A percentile compares a stretch with the other conserved stretches of the same genome.
Evolutionary conservation across 1,284 basidiomycete species (phyloP).

Genomic region (Trametes versicolor): DNA sequence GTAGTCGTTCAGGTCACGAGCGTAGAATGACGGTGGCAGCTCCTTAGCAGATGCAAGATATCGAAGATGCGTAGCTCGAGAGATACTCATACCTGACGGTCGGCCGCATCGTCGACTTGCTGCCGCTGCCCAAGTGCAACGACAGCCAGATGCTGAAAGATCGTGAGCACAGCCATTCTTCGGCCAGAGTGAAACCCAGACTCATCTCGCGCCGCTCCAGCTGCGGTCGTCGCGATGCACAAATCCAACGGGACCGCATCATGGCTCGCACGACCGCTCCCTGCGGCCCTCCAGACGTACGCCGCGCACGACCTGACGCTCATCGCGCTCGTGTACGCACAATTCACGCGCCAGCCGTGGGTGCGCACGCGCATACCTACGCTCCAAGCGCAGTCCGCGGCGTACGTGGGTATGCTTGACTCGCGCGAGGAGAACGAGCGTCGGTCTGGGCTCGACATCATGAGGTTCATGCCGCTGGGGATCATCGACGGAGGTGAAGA

Average conservation of each 20-base stretch:
- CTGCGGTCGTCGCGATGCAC: constrained; percentile 51
- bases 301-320: constrained; percentile 54
- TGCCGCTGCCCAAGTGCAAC: constrained; percentile 2
- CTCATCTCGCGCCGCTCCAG: constrained; percentile 32
- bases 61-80: no score
- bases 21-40: no score
- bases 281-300: constrained; percentile 48
- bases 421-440: constrained; percentile 30
- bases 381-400: constrained; percentile 33
- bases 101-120: constrained; percentile 1
- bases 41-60: no score
- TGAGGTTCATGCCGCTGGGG: constrained; percentile 36
- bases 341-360: constrained; percentile 46
- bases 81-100: constrained; percentile 11
- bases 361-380: constrained; percentile 31
- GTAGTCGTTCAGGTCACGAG: no score
- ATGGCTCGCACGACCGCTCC: constrained; percentile 52
- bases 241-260: constrained; percentile 41
- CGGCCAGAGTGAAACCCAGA: no score
- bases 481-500: constrained; percentile 11
- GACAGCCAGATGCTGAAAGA: constrained; percentile 36
- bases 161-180: constrained; percentile 34
- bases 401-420: constrained; percentile 36
- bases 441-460: constrained; percentile 29
- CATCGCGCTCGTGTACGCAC: constrained; percentile 49